Conservation (phyloP, 208 protist genomes). For the Leishmania amazonensis region DNA sequence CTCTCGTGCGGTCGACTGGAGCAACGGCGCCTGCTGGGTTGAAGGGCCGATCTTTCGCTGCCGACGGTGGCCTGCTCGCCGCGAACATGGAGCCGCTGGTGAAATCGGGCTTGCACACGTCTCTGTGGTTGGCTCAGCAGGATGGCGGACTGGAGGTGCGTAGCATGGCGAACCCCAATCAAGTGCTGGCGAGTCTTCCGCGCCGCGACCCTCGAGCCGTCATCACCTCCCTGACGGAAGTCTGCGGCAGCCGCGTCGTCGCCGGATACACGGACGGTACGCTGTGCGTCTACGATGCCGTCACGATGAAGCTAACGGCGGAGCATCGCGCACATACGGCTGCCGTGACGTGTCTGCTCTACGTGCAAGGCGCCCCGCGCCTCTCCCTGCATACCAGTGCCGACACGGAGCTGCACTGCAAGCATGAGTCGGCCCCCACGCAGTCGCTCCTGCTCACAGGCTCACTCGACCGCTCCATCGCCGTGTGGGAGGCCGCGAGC, state of each 20-base stretch:
- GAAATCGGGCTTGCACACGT: constrained; percentile 38
- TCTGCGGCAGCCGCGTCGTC: constrained; percentile 57
- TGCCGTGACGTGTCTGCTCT: constrained; percentile 57
- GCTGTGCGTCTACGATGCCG: constrained; percentile 52
- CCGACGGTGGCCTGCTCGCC: constrained; percentile 4
- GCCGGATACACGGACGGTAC: constrained; percentile 60
- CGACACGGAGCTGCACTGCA: not conserved
- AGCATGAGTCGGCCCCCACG: constrained; percentile 10
- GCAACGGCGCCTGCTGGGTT: not conserved
- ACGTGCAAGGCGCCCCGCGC: constrained; percentile 7
- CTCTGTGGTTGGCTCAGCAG: constrained; percentile 58
- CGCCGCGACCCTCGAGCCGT: constrained; percentile 15
- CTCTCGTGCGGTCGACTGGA: not conserved
- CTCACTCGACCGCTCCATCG: constrained; percentile 65
- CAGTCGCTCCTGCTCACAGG: constrained; percentile 59
- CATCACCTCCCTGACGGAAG: constrained; percentile 59
- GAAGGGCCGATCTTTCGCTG: not conserved
- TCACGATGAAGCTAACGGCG: constrained; percentile 30
- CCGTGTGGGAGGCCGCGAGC: constrained; percentile 58
- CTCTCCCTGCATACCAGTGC: not conserved
- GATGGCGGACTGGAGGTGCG: constrained; percentile 76
- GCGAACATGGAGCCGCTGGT: constrained; percentile 39
- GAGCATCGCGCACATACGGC: constrained; percentile 43
- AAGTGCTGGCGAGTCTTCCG: constrained; percentile 38
- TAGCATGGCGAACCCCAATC: constrained; percentile 38